A percentile compares a stretch with the other conserved stretches of the same genome.
phyloP scores from a whole-genome alignment of 2,329 filamentous ascomycete genomes.

The Clarireedia paspali region DNA sequence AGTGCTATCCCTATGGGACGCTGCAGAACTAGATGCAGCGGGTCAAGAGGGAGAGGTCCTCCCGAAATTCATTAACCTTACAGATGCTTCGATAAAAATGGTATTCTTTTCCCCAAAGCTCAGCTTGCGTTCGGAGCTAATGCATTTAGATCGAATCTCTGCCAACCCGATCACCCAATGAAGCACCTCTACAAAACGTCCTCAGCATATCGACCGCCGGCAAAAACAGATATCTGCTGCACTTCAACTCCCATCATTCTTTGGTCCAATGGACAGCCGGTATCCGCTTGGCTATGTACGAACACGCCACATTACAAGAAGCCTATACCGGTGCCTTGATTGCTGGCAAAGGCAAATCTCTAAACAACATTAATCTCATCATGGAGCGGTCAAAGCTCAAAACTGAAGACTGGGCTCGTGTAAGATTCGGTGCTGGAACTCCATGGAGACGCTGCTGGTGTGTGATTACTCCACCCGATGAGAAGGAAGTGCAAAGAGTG shows the following conservation, averaged over 20 bases:
- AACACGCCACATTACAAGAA: slow-evolving; percentile 88
- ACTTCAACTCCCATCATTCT: slow-evolving; percentile 92
- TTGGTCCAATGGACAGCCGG: slow-evolving; percentile 93
- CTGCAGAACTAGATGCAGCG: slow-evolving; percentile 79
- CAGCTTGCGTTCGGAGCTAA: slow-evolving; percentile 14
- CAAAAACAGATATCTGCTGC: slow-evolving; percentile 87
- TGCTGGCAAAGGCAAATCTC: slow-evolving; percentile 79
- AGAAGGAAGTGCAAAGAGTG: slow-evolving; percentile 80
- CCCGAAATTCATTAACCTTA: slow-evolving; percentile 91
- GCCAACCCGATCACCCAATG: slow-evolving; percentile 68
- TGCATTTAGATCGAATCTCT: slow-evolving; percentile 70
- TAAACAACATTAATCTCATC: slow-evolving; percentile 87
- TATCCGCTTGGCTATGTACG: slow-evolving; percentile 89
- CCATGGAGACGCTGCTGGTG: slow-evolving; percentile 97
- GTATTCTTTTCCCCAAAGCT: slow-evolving; percentile 40
- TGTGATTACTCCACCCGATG: slow-evolving; percentile 83
- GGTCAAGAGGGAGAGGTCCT: slow-evolving; percentile 78
- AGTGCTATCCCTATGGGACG: slow-evolving; percentile 92
- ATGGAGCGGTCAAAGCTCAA: slow-evolving; percentile 73
- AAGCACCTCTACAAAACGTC: slow-evolving; percentile 85
- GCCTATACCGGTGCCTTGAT: slow-evolving; percentile 94
- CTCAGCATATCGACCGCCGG: slow-evolving; percentile 93
- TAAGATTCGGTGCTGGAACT: slow-evolving; percentile 90
- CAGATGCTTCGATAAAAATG: slow-evolving; percentile 97
- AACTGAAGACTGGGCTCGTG: slow-evolving; percentile 88